Base-by-base conservation (phyloP, 2,329 filamentous ascomycete species). In the Leptographium wingfieldii region DNA sequence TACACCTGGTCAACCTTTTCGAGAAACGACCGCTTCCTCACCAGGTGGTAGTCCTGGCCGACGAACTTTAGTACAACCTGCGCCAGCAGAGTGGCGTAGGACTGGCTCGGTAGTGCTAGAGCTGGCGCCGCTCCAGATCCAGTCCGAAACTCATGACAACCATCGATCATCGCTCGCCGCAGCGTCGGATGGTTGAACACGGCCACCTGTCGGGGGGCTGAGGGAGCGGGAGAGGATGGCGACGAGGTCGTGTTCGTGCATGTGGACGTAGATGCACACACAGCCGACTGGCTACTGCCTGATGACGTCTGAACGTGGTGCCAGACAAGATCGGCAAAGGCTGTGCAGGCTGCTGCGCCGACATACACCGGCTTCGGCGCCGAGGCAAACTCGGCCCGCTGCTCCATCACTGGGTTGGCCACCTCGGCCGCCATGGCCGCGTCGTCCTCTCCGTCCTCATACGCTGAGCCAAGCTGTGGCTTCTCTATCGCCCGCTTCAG, bases 251-350 rank as follows among this genome's bases (percentile, higher is more conserved):
- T 3, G 31, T 31, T 31, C 5, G 31, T 31, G 22, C 22, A 35
- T 11, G 33, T 6, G 33, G 33, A 35, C 33, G 33, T 11, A 11
- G 11, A 35, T 14, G 35, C 35, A 3, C 6, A 38, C 35, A 10
- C 35, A 9, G 22, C 22, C 7, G 16, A 12, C 16, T 7, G 16
- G 5, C 27, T 12, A 7, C 27, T 12, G 10, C 10, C 38, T 1
- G 12, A 35, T 3, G 35, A 19, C 35, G 4, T 35, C 31, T 53
- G 51, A 3, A 59, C 57, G 29, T 59, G 40, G 27, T 33, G 57
- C 57, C 35, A 55, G 5, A 59, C 14, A 16, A 48, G 49, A 27
- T 59, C 49, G 51, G 38, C 52, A 55, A 59, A 59, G 25, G 57
- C 52, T 5, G 35, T 49, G 40, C 57, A 59, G 48, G 57, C 57